Percentiles rank a stretch among this genome's conserved stretches.
phyloP scores from a whole-genome alignment of 2,329 filamentous ascomycete genomes.

The Bisporella sp. region DNA sequence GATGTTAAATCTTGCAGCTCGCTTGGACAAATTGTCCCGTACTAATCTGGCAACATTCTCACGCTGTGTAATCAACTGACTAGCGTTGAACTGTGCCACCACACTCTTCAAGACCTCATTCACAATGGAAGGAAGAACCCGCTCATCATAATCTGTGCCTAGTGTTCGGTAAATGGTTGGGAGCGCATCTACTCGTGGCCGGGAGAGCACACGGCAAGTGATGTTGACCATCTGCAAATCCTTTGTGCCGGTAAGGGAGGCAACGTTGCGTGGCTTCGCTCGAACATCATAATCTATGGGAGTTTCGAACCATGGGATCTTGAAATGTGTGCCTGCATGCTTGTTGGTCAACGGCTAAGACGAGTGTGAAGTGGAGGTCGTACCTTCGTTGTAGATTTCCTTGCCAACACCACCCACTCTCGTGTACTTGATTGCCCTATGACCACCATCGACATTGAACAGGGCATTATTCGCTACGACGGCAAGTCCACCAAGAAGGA shows the following conservation, averaged over 20 bases:
- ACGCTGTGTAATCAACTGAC: constrained; percentile 96
- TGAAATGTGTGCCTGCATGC: constrained; percentile 76
- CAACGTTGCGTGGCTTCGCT: constrained; percentile 93
- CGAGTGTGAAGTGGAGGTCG: neutral
- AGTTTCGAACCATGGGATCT: constrained; percentile 95
- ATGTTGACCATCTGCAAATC: constrained; percentile 99
- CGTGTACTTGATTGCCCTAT: constrained; percentile 97
- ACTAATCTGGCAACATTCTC: constrained; percentile 92
- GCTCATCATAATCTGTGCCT: constrained; percentile 93
- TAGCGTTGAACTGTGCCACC: constrained; percentile 97
- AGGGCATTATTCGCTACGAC: constrained; percentile 50
- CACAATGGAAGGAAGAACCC: constrained; percentile 92
- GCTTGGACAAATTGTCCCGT: constrained; percentile 82
- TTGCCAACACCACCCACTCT: constrained; percentile 87
- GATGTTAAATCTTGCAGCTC: constrained; percentile 95
- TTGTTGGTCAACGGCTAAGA: constrained; percentile 11
- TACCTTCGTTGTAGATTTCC: constrained; percentile 94
- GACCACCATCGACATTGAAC: constrained; percentile 92
- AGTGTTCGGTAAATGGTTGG: constrained; percentile 97
- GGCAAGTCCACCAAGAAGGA: constrained; percentile 47
- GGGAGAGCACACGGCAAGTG: constrained; percentile 95
- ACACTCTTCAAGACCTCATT: constrained; percentile 99
- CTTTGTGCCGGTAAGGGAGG: constrained; percentile 96
- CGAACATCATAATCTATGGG: constrained; percentile 96
- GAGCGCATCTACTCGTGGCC: constrained; percentile 78